Conservation (phyloP, 2,329 filamentous ascomycete genomes). For the Exophiala spinifera region DNA sequence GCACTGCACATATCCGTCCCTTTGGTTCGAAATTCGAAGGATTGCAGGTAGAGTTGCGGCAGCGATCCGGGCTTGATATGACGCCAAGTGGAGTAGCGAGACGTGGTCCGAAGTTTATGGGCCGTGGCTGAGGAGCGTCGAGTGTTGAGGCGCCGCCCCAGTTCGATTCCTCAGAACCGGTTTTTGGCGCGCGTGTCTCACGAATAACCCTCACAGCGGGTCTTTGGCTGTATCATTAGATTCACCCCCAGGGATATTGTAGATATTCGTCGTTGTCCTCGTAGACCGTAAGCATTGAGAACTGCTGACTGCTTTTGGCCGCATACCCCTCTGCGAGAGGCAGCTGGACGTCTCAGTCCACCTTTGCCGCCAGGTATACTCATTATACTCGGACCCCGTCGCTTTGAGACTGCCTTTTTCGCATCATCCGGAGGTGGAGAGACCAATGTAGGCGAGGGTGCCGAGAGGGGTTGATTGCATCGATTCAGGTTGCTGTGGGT, state of each 20-base stretch:
- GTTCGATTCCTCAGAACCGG: slow-evolving; percentile 7
- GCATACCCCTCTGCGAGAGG: too few species aligned
- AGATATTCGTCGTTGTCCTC: too few species aligned
- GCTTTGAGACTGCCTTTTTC: neutral
- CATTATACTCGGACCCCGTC: too few species aligned
- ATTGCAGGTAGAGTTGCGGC: neutral
- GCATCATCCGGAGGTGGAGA: neutral
- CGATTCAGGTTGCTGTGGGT: neutral
- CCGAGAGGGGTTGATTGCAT: slow-evolving; percentile 1
- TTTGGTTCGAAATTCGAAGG: too few species aligned
- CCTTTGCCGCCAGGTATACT: too few species aligned
- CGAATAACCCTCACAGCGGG: neutral
- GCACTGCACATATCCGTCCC: neutral
- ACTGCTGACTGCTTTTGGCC: too few species aligned
- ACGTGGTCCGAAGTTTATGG: slow-evolving; percentile 6
- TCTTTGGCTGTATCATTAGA: slow-evolving; percentile 46
- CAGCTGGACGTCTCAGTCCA: too few species aligned
- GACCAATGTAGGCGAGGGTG: slow-evolving; percentile 9
- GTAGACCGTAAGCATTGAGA: too few species aligned
- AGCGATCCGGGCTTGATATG: slow-evolving; percentile 2
- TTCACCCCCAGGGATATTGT: too few species aligned
- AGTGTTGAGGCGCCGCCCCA: slow-evolving; percentile 15
- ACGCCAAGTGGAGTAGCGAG: slow-evolving; percentile 12
- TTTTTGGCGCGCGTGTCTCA: neutral
- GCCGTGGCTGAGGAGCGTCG: slow-evolving; percentile 9